A percentile compares a stretch with the other conserved stretches of the same genome.
phyloP scores from a whole-genome alignment of 1,139 yeast genomes.

The Meyerozyma smithsonii region DNA sequence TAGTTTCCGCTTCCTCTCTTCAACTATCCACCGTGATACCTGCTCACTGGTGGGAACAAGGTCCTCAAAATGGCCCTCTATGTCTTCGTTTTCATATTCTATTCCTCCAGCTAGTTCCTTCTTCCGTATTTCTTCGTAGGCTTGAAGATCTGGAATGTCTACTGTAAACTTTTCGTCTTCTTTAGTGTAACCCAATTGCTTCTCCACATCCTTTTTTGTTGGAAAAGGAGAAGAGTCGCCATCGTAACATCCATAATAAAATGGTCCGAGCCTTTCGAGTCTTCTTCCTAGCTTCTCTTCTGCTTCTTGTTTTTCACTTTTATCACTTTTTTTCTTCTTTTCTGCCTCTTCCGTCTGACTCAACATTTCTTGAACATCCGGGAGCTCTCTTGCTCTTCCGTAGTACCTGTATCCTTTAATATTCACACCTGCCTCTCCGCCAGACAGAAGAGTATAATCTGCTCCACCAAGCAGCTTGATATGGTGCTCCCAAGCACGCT shows the following conservation, averaged over 20 bases:
- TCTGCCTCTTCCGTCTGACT: constrained; percentile 19
- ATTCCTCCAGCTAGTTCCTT: constrained; percentile 5
- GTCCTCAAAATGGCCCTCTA: constrained; percentile 9
- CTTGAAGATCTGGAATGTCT: neutral
- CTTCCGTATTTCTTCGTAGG: neutral
- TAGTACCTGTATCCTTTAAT: constrained; percentile 64
- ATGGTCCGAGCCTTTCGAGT: constrained; percentile 15
- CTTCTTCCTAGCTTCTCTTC: constrained; percentile 12
- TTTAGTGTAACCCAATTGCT: constrained; percentile 8
- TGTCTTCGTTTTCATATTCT: constrained; percentile 15
- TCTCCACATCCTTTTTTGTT: neutral
- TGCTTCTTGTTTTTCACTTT: constrained; percentile 11
- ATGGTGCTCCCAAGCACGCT: constrained; percentile 72
- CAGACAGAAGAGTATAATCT: constrained; percentile 32
- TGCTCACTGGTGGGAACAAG: constrained; percentile 34
- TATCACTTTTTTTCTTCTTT: constrained; percentile 15
- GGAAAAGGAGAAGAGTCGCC: constrained; percentile 12
- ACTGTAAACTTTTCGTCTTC: constrained; percentile 8
- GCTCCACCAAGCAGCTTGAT: constrained; percentile 69
- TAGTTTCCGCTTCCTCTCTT: constrained; percentile 25
- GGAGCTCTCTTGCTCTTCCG: constrained; percentile 79
- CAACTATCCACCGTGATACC: constrained; percentile 44
- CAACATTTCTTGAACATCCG: constrained; percentile 61
- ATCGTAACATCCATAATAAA: constrained; percentile 46
- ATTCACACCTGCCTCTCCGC: constrained; percentile 9